Evolutionary conservation across 306 rosid species (phyloP).

Genomic region (Casuarina equisetifolia): DNA sequence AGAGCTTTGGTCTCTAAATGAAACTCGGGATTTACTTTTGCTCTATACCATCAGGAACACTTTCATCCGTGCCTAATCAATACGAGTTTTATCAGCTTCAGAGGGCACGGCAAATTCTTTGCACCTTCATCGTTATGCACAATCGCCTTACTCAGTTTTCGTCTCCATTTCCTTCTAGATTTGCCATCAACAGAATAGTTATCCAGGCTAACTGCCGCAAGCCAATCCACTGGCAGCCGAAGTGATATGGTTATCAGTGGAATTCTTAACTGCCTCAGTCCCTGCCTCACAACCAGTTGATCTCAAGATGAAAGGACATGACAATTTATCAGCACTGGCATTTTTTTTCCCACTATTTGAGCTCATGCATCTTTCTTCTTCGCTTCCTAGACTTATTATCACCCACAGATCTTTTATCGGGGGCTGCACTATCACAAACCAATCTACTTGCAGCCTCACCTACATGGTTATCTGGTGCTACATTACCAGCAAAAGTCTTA

Average conservation of each 20-base stretch:
- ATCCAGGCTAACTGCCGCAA: not conserved
- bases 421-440: not conserved
- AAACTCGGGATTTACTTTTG: too few species aligned
- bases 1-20: too few species aligned
- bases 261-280: not conserved
- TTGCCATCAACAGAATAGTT: not conserved
- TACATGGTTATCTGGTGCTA: not conserved
- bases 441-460: not conserved
- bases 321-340: not conserved
- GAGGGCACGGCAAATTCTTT: not conserved
- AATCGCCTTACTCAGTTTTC: not conserved
- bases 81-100: not conserved
- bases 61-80: too few species aligned
- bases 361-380: not conserved
- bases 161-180: not conserved
- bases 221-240: not conserved
- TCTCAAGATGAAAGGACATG: not conserved
- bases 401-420: not conserved
- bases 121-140: not conserved
- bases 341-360: too few species aligned
- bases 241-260: not conserved
- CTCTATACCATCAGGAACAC: too few species aligned
- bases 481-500: not conserved
- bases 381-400: not conserved
- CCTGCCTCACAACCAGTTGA: not conserved